A percentile compares a stretch with the other conserved stretches of the same genome.
These are phyloP conservation scores for Cymodocea nodosa DNA, from an alignment of 116 monocot species.

Conservation along the genomic window DNA sequence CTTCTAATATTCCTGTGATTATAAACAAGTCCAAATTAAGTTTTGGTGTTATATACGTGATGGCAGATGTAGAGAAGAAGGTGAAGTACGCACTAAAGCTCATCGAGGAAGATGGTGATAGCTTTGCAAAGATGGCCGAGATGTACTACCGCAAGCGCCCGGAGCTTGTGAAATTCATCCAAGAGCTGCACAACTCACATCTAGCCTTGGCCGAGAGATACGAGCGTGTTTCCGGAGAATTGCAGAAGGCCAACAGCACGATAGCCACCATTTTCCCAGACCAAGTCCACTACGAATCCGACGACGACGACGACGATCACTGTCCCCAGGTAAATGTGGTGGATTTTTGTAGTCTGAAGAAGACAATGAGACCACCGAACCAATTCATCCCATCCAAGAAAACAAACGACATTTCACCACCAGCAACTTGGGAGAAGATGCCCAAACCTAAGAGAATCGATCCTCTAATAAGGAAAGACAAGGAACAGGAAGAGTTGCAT, in stretches of 20 bases:
- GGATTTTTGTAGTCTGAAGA: not conserved
- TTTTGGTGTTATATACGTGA: not conserved
- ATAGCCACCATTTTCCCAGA: slow-evolving; percentile 66
- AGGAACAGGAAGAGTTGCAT: slow-evolving; percentile 51
- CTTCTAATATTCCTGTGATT: too few species aligned
- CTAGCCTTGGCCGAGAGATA: slow-evolving; percentile 61
- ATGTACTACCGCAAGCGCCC: slow-evolving; percentile 62
- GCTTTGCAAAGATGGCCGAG: slow-evolving; percentile 61
- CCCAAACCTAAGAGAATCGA: slow-evolving; percentile 10
- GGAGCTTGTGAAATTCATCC: slow-evolving; percentile 52
- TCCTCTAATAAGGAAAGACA: slow-evolving; percentile 26
- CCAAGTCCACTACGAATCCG: slow-evolving; percentile 37
- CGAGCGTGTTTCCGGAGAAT: slow-evolving; percentile 60
- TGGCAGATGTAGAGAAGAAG: slow-evolving; percentile 70
- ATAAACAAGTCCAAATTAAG: too few species aligned
- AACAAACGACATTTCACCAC: not conserved
- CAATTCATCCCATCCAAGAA: slow-evolving; percentile 3
- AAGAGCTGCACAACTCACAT: slow-evolving; percentile 58
- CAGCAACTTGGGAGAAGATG: slow-evolving; percentile 13
- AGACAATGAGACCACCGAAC: slow-evolving; percentile 9
- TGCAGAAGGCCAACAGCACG: slow-evolving; percentile 79
- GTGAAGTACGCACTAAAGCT: slow-evolving; percentile 62
- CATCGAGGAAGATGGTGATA: slow-evolving; percentile 63
- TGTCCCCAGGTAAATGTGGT: slow-evolving; percentile 24
- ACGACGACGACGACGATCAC: slow-evolving; percentile 37